Evolutionary conservation across 2,329 filamentous ascomycete species (phyloP), one percentile per base, ranked within the genome.

Genomic region (Eutypa lata): DNA sequence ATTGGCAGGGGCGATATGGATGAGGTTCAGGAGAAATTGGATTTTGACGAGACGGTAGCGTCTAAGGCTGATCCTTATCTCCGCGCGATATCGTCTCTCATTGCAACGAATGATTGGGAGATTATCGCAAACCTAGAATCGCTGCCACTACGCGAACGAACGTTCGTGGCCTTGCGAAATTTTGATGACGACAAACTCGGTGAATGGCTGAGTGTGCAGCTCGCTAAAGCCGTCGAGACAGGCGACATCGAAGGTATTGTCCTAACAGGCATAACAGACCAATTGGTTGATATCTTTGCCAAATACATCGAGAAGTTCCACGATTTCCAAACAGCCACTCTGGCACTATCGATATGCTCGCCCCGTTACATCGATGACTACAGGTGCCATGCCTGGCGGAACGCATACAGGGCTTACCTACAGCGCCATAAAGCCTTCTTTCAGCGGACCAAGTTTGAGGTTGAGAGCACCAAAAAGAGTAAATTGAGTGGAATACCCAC

Each of bases 241-340:
- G 90, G 90, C 47, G 86, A 92, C 62, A 81, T 92, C 48, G 88
- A 91, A 68, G 90, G 86, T 31, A 82, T 94, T 40, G 81, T 91
- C 2, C 79, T 95, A 13, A 90, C 89, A 0, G 90, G 90, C 37
- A 86, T 95, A 54, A 86, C 84, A 2, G 87, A 90, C 58, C 76
- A 77, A 50, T 78, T 87, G 49, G 84, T 92, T 53, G 87, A 91
- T 65, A 82, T 94, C 18, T 82, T 93, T 54, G 87, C 89, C 55
- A 82, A 83, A 48, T 91, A 91, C 68, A 80, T 94, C 45, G 79
- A 86, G 61, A 88, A 87, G 60, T 91, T 88, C 67, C 80, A 85
- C 64, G 90, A 93, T 67, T 79, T 90, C 22, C 90, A 95, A 71
- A 91, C 89, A 1, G 88, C 89, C 2, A 87, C 89, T 0, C 76